Evolutionary conservation across 768 basidiomycete genomes (phyloP).

Genomic region (Russula earlei): DNA sequence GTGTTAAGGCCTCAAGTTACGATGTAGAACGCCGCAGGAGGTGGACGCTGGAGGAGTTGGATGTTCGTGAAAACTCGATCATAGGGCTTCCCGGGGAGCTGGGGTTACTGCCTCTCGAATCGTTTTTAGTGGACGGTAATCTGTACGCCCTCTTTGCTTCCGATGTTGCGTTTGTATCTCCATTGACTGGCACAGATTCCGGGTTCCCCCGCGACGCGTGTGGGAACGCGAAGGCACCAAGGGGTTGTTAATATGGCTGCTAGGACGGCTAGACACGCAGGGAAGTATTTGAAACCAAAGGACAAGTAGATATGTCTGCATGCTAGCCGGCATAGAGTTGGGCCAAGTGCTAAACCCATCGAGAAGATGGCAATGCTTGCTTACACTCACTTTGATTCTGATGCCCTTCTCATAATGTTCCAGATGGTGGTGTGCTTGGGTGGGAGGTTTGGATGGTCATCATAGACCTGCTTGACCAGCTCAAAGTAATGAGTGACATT

Average conservation of each 20-base stretch:
- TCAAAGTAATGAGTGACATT: too few species aligned
- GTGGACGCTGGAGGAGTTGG: constrained; percentile 78
- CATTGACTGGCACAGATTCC: constrained; percentile 43
- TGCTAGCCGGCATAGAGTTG: too few species aligned
- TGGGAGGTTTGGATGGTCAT: too few species aligned
- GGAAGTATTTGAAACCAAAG: neutral
- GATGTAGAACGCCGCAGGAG: constrained; percentile 37
- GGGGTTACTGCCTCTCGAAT: constrained; percentile 68
- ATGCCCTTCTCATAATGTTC: too few species aligned
- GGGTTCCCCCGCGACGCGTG: constrained; percentile 67
- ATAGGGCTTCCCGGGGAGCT: constrained; percentile 57
- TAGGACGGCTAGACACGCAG: constrained; percentile 46
- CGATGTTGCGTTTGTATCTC: neutral
- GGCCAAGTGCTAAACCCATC: too few species aligned
- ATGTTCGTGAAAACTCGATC: constrained; percentile 76
- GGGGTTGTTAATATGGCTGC: constrained; percentile 68
- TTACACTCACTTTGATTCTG: too few species aligned
- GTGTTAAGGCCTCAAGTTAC: constrained; percentile 33
- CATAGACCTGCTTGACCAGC: too few species aligned
- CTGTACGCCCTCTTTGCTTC: constrained; percentile 39
- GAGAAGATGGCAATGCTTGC: too few species aligned
- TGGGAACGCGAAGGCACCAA: constrained; percentile 87
- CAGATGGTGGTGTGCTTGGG: too few species aligned
- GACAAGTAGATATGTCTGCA: neutral
- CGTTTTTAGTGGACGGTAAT: constrained; percentile 80